A percentile compares a stretch with the other conserved stretches of the same genome.
Conservation (phyloP, 2,329 filamentous ascomycete genomes). For the Diaporthe humulicola region DNA sequence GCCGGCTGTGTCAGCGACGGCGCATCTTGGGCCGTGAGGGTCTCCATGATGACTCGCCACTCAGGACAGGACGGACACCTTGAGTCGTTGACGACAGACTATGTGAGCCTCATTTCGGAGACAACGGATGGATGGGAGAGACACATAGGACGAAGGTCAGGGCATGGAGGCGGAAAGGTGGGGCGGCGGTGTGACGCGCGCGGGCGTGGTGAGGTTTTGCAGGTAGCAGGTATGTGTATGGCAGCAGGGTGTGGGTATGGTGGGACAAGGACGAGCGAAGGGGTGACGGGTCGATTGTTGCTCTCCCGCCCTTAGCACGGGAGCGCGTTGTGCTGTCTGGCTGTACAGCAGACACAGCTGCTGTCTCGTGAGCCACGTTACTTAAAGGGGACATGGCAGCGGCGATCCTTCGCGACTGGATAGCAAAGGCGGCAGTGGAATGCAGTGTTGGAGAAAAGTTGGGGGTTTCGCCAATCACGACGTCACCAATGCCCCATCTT, state of each 20-base stretch:
- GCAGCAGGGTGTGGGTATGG: not conserved
- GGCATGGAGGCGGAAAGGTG: constrained; percentile 2
- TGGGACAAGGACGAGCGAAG: constrained; percentile 4
- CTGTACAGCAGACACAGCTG: constrained; percentile 3
- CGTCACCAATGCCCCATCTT: constrained; percentile 8
- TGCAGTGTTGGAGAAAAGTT: constrained; percentile 14
- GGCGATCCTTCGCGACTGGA: constrained; percentile 22
- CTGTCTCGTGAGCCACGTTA: constrained; percentile 5
- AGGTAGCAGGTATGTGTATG: not conserved
- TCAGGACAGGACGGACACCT: constrained; percentile 20
- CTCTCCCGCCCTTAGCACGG: constrained; percentile 17
- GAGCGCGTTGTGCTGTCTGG: constrained; percentile 27
- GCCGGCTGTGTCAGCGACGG: constrained; percentile 17
- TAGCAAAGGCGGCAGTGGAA: constrained; percentile 9
- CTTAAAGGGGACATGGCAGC: constrained; percentile 12
- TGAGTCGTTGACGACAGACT: constrained; percentile 7
- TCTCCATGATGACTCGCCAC: constrained; percentile 30
- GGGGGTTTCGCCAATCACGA: constrained; percentile 17
- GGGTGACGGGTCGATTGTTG: constrained; percentile 16
- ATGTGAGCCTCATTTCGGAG: constrained; percentile 25
- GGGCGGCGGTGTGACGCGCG: constrained; percentile 16
- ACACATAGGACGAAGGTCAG: constrained; percentile 4
- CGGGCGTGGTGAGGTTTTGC: not conserved
- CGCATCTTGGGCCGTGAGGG: constrained; percentile 14
- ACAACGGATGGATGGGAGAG: not conserved